Evolutionary conservation across 2,329 filamentous ascomycete genomes (phyloP), one percentile per base, ranked within the genome.

Genomic region (Penicillium verrucosum): DNA sequence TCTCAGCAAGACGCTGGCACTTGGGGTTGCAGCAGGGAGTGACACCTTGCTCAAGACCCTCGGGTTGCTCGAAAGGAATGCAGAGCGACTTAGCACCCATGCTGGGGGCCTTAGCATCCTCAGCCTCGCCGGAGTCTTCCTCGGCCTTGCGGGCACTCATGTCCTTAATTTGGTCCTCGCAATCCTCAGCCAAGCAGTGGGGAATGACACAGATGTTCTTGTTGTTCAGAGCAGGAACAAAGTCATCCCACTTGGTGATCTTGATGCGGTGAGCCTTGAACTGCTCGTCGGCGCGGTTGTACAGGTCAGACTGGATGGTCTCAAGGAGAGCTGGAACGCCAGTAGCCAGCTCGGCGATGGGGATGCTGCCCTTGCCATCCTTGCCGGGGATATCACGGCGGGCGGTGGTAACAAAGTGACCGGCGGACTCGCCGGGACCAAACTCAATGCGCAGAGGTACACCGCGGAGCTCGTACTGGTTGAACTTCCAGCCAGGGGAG

Each of bases 401-500:
- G 23, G 92, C 90, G 61, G 85, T 90, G 61, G 88, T 90, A 65
- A 97, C 88, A 41, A 92, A 89, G 56, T 89, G 85, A 72, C 92
- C 90, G 62, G 89, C 90, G 12, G 89, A 88, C 72, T 97, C 94
- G 77, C 96, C 96, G 68, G 94, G 93, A 6, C 95, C 95, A 70
- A 96, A 96, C 76, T 99, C 94, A 57, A 99, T 83, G 58, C 94
- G 89, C 37, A 99, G 84, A 45, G 95, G 94, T 41, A 97, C 89
- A 73, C 95, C 94, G 78, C 93, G 95, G 67, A 97, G 83, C 76
- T 99, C 95, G 91, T 92, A 97, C 77, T 99, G 92, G 78, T 95
- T 96, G 82, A 99, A 99, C 78, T 99, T 99, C 87, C 89, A 97
- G 63, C 91, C 92, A 38, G 94, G 92, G 59, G 92, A 86, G 75